Base-by-base conservation (phyloP, 345 rosid genomes). In the Reutealis trisperma region DNA sequence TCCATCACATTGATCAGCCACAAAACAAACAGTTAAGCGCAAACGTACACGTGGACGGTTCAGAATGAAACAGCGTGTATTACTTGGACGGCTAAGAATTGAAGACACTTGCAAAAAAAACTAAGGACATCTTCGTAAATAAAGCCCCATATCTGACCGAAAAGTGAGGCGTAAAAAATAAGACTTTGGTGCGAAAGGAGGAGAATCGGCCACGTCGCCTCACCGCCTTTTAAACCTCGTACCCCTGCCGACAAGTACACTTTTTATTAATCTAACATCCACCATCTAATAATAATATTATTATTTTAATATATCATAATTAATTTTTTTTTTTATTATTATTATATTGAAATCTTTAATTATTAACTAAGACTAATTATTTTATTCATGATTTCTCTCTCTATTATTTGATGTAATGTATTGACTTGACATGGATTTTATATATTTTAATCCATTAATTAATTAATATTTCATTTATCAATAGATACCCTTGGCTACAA, bases 161-260 rank as follows among this genome's bases (percentile, higher is more conserved):
- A 60, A 51, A 6, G 62, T 24, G 47, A 18, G 6, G 67, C 64
- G 44, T 8, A 27, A 5, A 3, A 34, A 72, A 21, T 61, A 58
- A 47, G 81, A 27, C 18, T 77, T 57, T 0, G 63, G 71, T 64
- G 60, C 75, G 81, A 81, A 77, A 72, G 90, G 90, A 83, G 83
- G 11, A 32, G 79, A 76, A 79, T 80, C 13, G 81, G 74, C 90
- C 90, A 85, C 90, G 90, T 81, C 85, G 54, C 73, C 75, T 25
- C 21, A 18, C 27, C 5, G 4, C 45, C 61, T 75, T 60, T 42
- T 18, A 79, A 87, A 83, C 88, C 88, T 85, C 86, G 90, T 83
- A 85, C 80, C 78, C 85, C 34, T 81, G 64, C 88, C 90, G 86
- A 87, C 86, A 75, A 64, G 57, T 25, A 70, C 83, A 71, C 76